Evolutionary conservation across 371 early-diverging fungal species (phyloP).

Genomic region (Lichtheimia hyalospora): DNA sequence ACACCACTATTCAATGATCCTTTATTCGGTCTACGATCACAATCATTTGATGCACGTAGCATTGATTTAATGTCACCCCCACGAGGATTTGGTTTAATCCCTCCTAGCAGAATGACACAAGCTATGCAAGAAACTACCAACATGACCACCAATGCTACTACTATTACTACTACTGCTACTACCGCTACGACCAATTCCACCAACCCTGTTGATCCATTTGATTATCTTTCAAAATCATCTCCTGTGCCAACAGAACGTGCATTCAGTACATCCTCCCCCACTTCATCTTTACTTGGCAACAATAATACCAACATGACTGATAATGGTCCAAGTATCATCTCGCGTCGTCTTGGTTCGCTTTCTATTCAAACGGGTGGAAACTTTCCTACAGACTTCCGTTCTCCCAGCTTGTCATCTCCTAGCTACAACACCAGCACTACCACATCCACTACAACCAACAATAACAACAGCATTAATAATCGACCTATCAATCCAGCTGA

Average conservation of each 20-base stretch:
- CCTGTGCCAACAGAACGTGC: slow-evolving; percentile 19
- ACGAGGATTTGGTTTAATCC: slow-evolving; percentile 15
- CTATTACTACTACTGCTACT: too few relatives aligned
- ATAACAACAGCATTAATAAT: slow-evolving; percentile 8
- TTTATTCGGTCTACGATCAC: slow-evolving; percentile 29
- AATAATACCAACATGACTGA: too few relatives aligned
- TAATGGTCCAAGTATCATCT: not conserved
- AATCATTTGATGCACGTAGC: slow-evolving; percentile 32
- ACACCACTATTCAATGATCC: slow-evolving; percentile 30
- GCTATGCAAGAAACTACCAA: not conserved
- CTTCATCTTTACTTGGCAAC: slow-evolving; percentile 1
- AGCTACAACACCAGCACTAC: slow-evolving; percentile 13
- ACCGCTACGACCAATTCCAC: slow-evolving; percentile 17
- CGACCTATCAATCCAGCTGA: slow-evolving; percentile 61
- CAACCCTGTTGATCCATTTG: slow-evolving; percentile 85
- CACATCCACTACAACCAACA: slow-evolving; percentile 13
- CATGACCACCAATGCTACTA: too few relatives aligned
- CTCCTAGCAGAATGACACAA: slow-evolving; percentile 1
- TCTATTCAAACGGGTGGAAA: slow-evolving; percentile 14
- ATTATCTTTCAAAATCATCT: slow-evolving; percentile 21
- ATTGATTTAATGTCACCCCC: slow-evolving; percentile 20
- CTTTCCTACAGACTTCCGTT: slow-evolving; percentile 13
- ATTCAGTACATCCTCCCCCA: slow-evolving; percentile 15
- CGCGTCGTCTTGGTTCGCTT: slow-evolving; percentile 15
- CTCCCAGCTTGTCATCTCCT: slow-evolving; percentile 20